A percentile compares a stretch with the other conserved stretches of the same genome.
phyloP scores from a whole-genome alignment of 805 yeast species.

The Lipomyces spencermartinsiae region DNA sequence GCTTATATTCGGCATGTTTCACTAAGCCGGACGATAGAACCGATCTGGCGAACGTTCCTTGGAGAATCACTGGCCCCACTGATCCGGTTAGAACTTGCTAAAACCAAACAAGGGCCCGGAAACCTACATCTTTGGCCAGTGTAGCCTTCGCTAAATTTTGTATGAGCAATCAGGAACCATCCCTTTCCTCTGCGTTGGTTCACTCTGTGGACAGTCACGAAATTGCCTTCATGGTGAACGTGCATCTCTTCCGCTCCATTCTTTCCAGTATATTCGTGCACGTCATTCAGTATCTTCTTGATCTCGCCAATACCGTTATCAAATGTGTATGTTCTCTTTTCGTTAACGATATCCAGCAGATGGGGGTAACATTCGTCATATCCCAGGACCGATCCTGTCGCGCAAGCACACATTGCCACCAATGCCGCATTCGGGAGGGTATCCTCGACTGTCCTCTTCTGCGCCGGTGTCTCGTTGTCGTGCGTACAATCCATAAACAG shows the following conservation, averaged over 20 bases:
- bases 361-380: constrained; percentile 91
- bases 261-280: constrained; percentile 50
- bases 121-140: constrained; percentile 39
- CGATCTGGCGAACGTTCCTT: constrained; percentile 50
- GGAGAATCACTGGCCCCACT: constrained; percentile 44
- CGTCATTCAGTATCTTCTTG: constrained; percentile 53
- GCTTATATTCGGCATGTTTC: constrained; percentile 56
- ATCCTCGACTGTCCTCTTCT: constrained; percentile 91
- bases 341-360: constrained; percentile 79
- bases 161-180: constrained; percentile 84
- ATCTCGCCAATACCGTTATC: constrained; percentile 73
- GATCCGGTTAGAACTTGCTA: constrained; percentile 1
- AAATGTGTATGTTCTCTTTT: constrained; percentile 63
- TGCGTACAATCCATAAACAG: constrained; percentile 97
- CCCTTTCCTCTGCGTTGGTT: constrained; percentile 87
- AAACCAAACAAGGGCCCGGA: background rate
- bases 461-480: constrained; percentile 88
- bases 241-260: constrained; percentile 84
- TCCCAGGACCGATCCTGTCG: constrained; percentile 93
- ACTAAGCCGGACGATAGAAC: constrained; percentile 65
- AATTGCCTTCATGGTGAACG: constrained; percentile 92
- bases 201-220: constrained; percentile 84
- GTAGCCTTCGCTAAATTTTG: constrained; percentile 65
- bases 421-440: constrained; percentile 94
- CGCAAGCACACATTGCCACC: constrained; percentile 90